Evolutionary conservation across 129 eudicot genomes (phyloP), one percentile per base, ranked within the genome.

Genomic region (Lactuca saligna): DNA sequence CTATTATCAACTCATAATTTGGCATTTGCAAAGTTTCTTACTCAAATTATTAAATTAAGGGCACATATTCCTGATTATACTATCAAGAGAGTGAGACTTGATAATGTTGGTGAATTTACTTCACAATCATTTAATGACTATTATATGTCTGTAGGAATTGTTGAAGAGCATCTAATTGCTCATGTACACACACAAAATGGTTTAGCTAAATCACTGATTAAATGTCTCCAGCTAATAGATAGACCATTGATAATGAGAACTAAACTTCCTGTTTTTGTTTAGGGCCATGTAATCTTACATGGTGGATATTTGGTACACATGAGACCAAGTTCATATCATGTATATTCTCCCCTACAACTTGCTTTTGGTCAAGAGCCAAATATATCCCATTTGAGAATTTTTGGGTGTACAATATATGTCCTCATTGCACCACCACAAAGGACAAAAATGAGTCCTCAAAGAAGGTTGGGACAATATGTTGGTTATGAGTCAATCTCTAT

Each of bases 341-440:
- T 25, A 25, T 25, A 25, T 25, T 25, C 29, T 25, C 29, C 29
- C 29, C 29, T 25, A 25, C 1, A 25, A 25, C 29, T 25, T 25
- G 29, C 29, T 1, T 25, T 25, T 25, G 29, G 63, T n/a, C 39
- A 29, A 8, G 17, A 29, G 15, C 6, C 41, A 57, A 29, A 31
- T 14, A 57, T 57, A 8, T 57, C 63, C 38, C 39, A 57, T 7
- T 5, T 29, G 9, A 6, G 35, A 8, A 57, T 29, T 57, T 57
- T 57, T 57, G 5, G 37, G 6, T 57, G n/a, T 57, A 16, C n/a
- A 8, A 17, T 31, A 0, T 25, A 29, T 57, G 63, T 17, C 17
- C 63, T 14, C 11, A 57, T 57, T 31, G 15, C 15, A 57, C 39
- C 63, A 57, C 63, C 63, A 57, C 63, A 17, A 57, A n/a, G 8